Percentiles rank a stretch among this genome's conserved stretches.
These are phyloP conservation scores for Opeltia flavorubescens DNA, from an alignment of 495 filamentous ascomycete species.

Conservation along the genomic window DNA sequence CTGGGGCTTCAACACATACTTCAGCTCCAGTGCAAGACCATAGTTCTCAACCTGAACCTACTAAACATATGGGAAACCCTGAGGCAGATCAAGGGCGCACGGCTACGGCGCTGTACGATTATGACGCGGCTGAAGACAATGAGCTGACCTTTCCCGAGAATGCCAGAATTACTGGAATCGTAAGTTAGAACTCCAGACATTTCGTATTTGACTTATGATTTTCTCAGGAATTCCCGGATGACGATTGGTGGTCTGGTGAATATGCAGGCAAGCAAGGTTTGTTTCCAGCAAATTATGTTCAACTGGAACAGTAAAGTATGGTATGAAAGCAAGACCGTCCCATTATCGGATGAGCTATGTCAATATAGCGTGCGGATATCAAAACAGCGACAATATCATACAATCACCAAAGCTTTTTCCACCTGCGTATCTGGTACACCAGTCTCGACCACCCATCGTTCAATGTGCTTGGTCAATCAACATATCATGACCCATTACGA, in stretches of 20 bases:
- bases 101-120: conserved; percentile 85
- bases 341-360: too few species aligned
- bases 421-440: too few species aligned
- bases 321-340: too few species aligned
- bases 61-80: conserved; percentile 17
- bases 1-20: conserved; percentile 15
- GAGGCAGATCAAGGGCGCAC: conserved; percentile 35
- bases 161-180: conserved; percentile 53
- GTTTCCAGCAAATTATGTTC: conserved; percentile 83
- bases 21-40: conserved; percentile 6
- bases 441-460: too few species aligned
- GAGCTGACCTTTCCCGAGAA: conserved; percentile 89
- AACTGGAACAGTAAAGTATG: conserved; percentile 47
- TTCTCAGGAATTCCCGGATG: conserved; percentile 83
- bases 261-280: conserved; percentile 67
- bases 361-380: too few species aligned
- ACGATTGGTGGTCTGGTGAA: conserved; percentile 95
- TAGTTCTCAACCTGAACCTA: conserved; percentile 19
- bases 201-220: conserved; percentile 3
- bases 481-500: too few species aligned
- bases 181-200: conserved; percentile 24
- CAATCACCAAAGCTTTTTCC: too few species aligned
- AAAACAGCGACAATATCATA: too few species aligned
- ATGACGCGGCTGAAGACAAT: conserved; percentile 95
- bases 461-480: too few species aligned